Percentiles rank a stretch among this genome's conserved stretches.
Conservation (phyloP, 805 yeast species). For the Kuraishia piskuri region DNA sequence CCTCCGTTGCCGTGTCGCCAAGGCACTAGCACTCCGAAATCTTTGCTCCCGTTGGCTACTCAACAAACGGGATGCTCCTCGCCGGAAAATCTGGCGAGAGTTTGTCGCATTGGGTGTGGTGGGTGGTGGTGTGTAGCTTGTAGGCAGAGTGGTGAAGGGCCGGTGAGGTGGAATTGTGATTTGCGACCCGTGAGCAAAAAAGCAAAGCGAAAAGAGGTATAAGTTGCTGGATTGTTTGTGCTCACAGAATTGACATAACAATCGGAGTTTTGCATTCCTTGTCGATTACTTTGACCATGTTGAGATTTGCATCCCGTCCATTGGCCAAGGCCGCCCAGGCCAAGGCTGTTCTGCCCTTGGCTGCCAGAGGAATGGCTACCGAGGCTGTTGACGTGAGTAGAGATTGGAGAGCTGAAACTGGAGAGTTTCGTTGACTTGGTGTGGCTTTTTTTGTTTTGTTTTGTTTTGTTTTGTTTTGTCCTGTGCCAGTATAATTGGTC, state of each 20-base stretch:
- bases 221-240: not conserved
- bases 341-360: not conserved
- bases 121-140: not conserved
- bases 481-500: no score
- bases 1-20: not conserved
- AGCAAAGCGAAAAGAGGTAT: no score
- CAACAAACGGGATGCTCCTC: not conserved
- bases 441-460: no score
- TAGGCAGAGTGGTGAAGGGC: no score
- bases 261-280: not conserved
- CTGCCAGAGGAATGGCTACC: conserved; percentile 3
- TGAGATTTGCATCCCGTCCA: conserved; percentile 2
- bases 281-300: not conserved
- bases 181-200: not conserved
- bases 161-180: not conserved
- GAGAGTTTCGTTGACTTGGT: not conserved
- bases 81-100: not conserved
- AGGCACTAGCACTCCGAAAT: not conserved
- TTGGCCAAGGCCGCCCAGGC: not conserved
- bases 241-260: not conserved
- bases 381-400: conserved; percentile 2
- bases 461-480: no score
- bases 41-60: not conserved
- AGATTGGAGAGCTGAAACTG: not conserved
- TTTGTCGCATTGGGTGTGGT: not conserved